A percentile compares a stretch with the other conserved stretches of the same genome.
Evolutionary conservation across 2,329 filamentous ascomycete genomes (phyloP).

Genomic region (Cephalotrichum gorgonifer): DNA sequence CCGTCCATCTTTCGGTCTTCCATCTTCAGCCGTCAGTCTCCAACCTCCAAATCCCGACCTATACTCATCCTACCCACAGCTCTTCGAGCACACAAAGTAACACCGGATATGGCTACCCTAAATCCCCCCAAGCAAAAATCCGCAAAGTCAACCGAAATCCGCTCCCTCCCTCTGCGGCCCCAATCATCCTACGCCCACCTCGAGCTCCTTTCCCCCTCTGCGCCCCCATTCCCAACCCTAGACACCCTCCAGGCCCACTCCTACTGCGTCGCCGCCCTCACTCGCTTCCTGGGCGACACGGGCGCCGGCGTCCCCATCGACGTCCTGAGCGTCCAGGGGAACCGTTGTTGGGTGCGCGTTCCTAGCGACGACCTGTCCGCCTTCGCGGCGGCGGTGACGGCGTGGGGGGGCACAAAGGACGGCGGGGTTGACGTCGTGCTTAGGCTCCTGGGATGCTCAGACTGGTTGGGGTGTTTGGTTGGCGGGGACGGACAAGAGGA

Average conservation of each 20-base stretch:
- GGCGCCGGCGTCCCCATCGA: conserved; percentile 60
- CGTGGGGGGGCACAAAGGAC: conserved; percentile 44
- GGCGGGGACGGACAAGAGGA: conserved; percentile 31
- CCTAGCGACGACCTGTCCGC: conserved; percentile 48
- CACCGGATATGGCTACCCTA: background rate
- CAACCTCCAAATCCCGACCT: too few relatives aligned
- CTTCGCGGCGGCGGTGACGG: conserved; percentile 55
- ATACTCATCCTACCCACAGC: too few relatives aligned
- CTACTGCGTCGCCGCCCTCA: conserved; percentile 53
- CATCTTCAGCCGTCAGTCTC: too few relatives aligned
- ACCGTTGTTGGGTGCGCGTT: conserved; percentile 54
- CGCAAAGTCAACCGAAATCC: conserved; percentile 18
- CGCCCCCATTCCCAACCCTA: conserved; percentile 20
- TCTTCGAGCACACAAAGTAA: background rate
- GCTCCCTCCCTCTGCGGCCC: conserved; percentile 16
- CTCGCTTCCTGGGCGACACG: conserved; percentile 59
- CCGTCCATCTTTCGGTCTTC: too few relatives aligned
- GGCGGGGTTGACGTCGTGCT: conserved; percentile 38
- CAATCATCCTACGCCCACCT: conserved; percentile 44
- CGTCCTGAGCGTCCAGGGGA: conserved; percentile 49
- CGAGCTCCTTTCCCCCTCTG: conserved; percentile 26
- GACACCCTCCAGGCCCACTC: conserved; percentile 54
- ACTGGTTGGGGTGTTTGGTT: conserved; percentile 53
- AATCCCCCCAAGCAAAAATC: background rate
- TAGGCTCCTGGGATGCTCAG: conserved; percentile 45